A percentile compares a stretch with the other conserved stretches of the same genome.
Evolutionary conservation across 1,284 basidiomycete genomes (phyloP).

Genomic region (Sporisorium sorghi): DNA sequence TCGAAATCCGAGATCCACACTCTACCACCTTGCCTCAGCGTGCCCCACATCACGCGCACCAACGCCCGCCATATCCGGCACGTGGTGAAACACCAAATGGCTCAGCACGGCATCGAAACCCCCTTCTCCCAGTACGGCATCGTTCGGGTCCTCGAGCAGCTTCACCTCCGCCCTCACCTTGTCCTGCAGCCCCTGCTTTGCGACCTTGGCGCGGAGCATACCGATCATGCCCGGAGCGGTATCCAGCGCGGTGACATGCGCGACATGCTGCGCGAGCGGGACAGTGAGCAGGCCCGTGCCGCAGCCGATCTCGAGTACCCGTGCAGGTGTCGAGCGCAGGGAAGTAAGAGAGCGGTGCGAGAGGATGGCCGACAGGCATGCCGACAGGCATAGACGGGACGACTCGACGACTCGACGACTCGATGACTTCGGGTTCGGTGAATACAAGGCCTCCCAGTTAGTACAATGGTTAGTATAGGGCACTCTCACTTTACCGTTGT

Average conservation of each 20-base stretch:
- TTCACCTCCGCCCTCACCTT: conserved; percentile 33
- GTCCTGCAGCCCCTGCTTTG: not conserved
- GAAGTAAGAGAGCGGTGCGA: conserved; percentile 4
- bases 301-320: conserved; percentile 46
- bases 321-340: conserved; percentile 9
- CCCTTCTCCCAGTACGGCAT: conserved; percentile 21
- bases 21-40: conserved; percentile 17
- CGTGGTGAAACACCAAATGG: conserved; percentile 53
- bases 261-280: conserved; percentile 30
- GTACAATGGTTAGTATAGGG: too few relatives aligned
- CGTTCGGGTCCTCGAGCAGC: conserved; percentile 40
- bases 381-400: too few relatives aligned
- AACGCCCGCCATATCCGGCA: conserved; percentile 36
- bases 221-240: conserved; percentile 43
- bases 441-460: conserved; percentile 51
- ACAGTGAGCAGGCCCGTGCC: conserved; percentile 45
- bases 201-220: conserved; percentile 40
- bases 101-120: conserved; percentile 37
- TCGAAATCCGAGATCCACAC: conserved; percentile 49
- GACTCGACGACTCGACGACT: conserved; percentile 26
- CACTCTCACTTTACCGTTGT: not conserved
- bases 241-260: conserved; percentile 28
- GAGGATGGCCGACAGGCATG: conserved; percentile 34
- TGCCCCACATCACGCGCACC: conserved; percentile 31
- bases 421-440: conserved; percentile 41